Base-by-base conservation (phyloP, 768 basidiomycete species). In the Russula sp. region DNA sequence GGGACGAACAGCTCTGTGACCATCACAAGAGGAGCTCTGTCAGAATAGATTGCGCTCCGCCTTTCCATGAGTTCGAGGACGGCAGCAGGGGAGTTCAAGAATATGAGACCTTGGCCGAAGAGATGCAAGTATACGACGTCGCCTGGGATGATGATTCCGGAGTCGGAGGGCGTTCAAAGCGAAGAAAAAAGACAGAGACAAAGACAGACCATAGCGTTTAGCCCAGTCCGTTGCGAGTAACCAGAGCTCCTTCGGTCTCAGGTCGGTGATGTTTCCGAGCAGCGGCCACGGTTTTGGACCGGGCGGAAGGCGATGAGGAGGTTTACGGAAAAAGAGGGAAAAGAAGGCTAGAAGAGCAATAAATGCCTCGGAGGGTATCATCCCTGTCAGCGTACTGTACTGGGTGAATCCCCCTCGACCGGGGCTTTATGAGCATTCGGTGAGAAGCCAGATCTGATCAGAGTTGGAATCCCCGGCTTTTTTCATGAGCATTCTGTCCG, bases 1-100 rank as follows among this genome's bases (percentile, higher is more conserved):
- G 36, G 18, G 28, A 83, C 86, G 71, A 69, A 89, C 81, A 90
- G 76, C 57, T 91, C 88, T 26, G 85, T 84, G 16, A 76, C 77
- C 89, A 92, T 90, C 50, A 87, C 78, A 26, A 89, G 76, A 28
- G 77, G 75, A 0, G 87, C 87, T 72, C 87, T 88, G 75, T 90
- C 90, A 9, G 89, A 85, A 72, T 90, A 91, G 32, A 89, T 84
- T 10, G 81, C 76, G 8, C 88, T 87, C 34, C 83, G 81, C 70
- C 83, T 87, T 61, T 91, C 89, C 67, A 92, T 75, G 61, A 92
- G 74, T 40, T 90, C 89, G 44, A 78, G 76, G 0, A 80, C 81
- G 0, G 79, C 84, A 42, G 86, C 80, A 8, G 80, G 79, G 38
- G 81, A 81, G 73, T 85, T 88, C 57, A 90, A 69, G 74, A 91